These are phyloP conservation scores for Boeremia exigua DNA, from an alignment of 2,329 filamentous ascomycete genomes.

Conservation along the genomic window DNA sequence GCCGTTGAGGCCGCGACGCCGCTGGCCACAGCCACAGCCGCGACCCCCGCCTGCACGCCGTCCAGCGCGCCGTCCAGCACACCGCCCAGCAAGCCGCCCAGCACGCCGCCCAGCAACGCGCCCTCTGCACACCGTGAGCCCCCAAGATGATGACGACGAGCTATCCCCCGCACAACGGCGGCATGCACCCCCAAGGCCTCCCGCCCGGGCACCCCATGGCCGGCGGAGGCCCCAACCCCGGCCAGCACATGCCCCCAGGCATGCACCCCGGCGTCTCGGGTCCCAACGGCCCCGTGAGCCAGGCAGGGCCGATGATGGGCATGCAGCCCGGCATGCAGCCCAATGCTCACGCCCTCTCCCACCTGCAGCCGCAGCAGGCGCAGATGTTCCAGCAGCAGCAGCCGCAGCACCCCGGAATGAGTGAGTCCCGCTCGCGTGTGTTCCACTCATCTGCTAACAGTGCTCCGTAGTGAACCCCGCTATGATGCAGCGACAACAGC, in stretches of 20 bases:
- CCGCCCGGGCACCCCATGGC: slow-evolving; percentile 69
- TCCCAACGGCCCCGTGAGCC: slow-evolving; percentile 72
- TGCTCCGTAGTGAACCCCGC: slow-evolving; percentile 45
- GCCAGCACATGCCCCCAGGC: slow-evolving; percentile 71
- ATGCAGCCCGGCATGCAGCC: slow-evolving; percentile 72
- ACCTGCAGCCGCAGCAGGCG: slow-evolving; percentile 69
- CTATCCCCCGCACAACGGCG: slow-evolving; percentile 71
- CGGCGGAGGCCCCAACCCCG: slow-evolving; percentile 72
- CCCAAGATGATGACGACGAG: slow-evolving; percentile 75
- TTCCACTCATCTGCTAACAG: slow-evolving; percentile 10
- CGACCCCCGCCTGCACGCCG: no score
- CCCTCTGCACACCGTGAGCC: slow-evolving; percentile 17
- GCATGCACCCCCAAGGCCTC: slow-evolving; percentile 75
- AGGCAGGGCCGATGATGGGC: slow-evolving; percentile 74
- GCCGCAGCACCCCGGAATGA: slow-evolving; percentile 49
- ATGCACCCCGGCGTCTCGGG: slow-evolving; percentile 77
- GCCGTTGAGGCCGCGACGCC: no score
- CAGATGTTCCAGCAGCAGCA: slow-evolving; percentile 62
- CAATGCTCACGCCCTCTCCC: slow-evolving; percentile 73
- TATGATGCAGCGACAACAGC: slow-evolving; percentile 51
- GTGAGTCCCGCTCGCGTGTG: slow-evolving; percentile 37
- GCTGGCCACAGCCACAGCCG: not conserved
- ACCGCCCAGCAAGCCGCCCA: not conserved
- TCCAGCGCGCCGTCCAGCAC: no score
- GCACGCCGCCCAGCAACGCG: not conserved